Conservation (phyloP, 768 basidiomycete species). For the Russula lepida region DNA sequence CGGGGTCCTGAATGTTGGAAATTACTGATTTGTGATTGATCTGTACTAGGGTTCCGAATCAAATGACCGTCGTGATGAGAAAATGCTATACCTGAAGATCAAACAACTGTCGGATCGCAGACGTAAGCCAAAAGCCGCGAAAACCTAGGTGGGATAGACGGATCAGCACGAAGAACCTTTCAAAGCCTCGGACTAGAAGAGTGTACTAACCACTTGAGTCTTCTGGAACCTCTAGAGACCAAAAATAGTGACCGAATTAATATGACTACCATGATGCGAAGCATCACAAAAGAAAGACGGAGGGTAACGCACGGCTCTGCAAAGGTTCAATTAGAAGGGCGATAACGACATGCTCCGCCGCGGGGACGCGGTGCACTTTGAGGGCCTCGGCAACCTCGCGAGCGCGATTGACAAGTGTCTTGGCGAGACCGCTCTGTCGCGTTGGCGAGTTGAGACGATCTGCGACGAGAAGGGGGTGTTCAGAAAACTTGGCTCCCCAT, state of each 20-base stretch:
- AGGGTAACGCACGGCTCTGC: constrained; percentile 68
- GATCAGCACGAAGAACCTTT: neutral
- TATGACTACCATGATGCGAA: neutral
- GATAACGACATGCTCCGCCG: constrained; percentile 74
- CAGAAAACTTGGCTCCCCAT: constrained; percentile 91
- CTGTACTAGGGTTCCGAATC: constrained; percentile 30
- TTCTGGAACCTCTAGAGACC: constrained; percentile 54
- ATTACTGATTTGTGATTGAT: constrained; percentile 81
- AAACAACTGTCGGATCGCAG: constrained; percentile 68
- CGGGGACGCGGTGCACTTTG: constrained; percentile 77
- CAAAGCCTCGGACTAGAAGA: constrained; percentile 2
- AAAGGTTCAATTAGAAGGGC: constrained; percentile 74
- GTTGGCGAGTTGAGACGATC: constrained; percentile 59
- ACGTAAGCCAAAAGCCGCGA: constrained; percentile 78
- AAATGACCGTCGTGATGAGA: neutral
- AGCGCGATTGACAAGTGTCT: constrained; percentile 68
- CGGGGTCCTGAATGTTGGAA: constrained; percentile 62
- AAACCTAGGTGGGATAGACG: constrained; percentile 45
- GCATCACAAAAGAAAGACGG: neutral
- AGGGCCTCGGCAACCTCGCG: constrained; percentile 80
- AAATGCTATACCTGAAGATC: constrained; percentile 50
- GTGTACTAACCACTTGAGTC: constrained; percentile 52
- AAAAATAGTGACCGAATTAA: constrained; percentile 1
- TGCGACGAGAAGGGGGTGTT: constrained; percentile 73
- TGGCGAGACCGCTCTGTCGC: constrained; percentile 71